Evolutionary conservation across 352 stramenopile species (phyloP).

Genomic region (Phytophthora podocarpi): DNA sequence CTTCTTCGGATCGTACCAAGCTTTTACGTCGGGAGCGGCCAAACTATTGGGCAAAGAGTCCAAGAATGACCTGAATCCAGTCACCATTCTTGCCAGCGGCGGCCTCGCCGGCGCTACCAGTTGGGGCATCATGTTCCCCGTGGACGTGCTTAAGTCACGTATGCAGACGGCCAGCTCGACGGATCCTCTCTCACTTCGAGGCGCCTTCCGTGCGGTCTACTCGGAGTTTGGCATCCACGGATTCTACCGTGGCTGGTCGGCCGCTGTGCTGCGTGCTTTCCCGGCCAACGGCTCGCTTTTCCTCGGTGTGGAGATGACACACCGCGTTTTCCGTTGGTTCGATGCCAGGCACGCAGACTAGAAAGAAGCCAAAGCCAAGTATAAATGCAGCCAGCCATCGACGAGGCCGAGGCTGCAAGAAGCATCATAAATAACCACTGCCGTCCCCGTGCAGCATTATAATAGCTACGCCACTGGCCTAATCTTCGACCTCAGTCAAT

Average conservation of each 20-base stretch:
- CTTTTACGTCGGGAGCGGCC: slow-evolving; percentile 61
- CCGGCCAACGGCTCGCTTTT: slow-evolving; percentile 90
- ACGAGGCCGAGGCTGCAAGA: background rate
- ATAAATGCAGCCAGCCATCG: slow-evolving; percentile 7
- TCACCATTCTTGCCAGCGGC: slow-evolving; percentile 75
- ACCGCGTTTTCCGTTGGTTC: slow-evolving; percentile 74
- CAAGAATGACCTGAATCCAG: slow-evolving; percentile 76
- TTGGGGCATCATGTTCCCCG: slow-evolving; percentile 88
- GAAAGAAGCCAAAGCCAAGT: background rate
- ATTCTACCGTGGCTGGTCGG: slow-evolving; percentile 89
- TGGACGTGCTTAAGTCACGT: slow-evolving; percentile 84
- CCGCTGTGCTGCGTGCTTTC: slow-evolving; percentile 85
- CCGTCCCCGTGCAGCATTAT: slow-evolving; percentile 11
- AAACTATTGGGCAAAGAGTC: slow-evolving; percentile 57
- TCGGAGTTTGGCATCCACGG: slow-evolving; percentile 68
- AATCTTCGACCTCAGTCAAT: slow-evolving; percentile 6
- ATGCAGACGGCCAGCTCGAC: slow-evolving; percentile 67
- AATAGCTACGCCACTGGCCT: slow-evolving; percentile 16
- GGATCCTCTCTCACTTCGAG: slow-evolving; percentile 42
- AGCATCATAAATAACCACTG: slow-evolving; percentile 19
- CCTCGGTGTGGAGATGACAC: slow-evolving; percentile 89
- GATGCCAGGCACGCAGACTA: slow-evolving; percentile 40
- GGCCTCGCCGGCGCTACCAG: slow-evolving; percentile 78
- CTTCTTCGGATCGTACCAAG: slow-evolving; percentile 89
- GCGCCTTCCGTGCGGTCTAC: slow-evolving; percentile 62